These are phyloP conservation scores for Caloboletus firmus DNA, from an alignment of 1,284 basidiomycete genomes.

Conservation along the genomic window DNA sequence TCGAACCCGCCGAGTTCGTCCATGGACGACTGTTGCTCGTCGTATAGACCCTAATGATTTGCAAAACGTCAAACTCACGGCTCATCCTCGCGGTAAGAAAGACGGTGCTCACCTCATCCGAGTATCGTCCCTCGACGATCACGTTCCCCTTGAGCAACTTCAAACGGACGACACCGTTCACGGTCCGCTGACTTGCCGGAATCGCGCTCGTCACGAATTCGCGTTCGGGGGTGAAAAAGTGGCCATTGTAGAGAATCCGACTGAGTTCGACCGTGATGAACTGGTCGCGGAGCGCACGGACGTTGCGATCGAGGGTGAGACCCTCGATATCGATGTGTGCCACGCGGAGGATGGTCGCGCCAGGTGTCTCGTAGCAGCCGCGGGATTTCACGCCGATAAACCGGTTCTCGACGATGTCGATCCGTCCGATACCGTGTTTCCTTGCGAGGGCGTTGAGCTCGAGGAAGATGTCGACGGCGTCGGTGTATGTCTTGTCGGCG, in stretches of 20 bases:
- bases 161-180: constrained; percentile 90
- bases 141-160: constrained; percentile 98
- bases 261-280: constrained; percentile 91
- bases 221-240: constrained; percentile 97
- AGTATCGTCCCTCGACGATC: constrained; percentile 88
- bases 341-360: constrained; percentile 91
- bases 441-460: constrained; percentile 90
- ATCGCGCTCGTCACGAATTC: constrained; percentile 92
- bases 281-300: constrained; percentile 91
- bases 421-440: constrained; percentile 93
- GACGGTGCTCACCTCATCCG: constrained; percentile 64
- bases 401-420: constrained; percentile 99
- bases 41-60: constrained; percentile 79
- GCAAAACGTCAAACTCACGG: not conserved
- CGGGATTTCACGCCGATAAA: constrained; percentile 99
- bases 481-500: constrained; percentile 68
- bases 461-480: constrained; percentile 95
- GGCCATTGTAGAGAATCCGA: constrained; percentile 94
- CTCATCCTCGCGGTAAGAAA: not conserved
- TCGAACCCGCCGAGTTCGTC: constrained; percentile 98
- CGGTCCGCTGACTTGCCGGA: constrained; percentile 92
- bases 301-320: constrained; percentile 95
- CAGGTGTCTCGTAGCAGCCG: constrained; percentile 98
- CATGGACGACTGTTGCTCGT: constrained; percentile 98
- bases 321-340: constrained; percentile 98